Conservation (phyloP, 116 monocot species). For the Phalaenopsis hybrid region DNA sequence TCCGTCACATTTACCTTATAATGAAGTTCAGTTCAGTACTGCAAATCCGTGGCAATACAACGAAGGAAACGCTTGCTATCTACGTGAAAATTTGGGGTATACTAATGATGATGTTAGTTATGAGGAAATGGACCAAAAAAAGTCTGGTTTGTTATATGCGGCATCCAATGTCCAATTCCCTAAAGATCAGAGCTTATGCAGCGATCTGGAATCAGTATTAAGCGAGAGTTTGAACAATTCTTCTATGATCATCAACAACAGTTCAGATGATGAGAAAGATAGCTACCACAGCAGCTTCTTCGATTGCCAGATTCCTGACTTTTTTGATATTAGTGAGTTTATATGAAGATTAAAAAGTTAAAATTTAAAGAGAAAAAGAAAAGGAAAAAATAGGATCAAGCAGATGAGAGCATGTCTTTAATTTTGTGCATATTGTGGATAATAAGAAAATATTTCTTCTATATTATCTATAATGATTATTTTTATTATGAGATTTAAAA, state of each 20-base stretch:
- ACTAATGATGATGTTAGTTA: background rate
- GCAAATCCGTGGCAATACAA: background rate
- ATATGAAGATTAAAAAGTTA: conserved; percentile 7
- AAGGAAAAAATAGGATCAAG: too few species aligned
- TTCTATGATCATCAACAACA: conserved; percentile 18
- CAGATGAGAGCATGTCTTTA: too few species aligned
- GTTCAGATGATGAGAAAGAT: conserved; percentile 23
- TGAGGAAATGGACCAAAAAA: background rate
- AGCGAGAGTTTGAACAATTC: conserved; percentile 25
- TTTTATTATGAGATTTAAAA: too few species aligned
- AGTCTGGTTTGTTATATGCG: background rate
- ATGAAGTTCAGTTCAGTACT: background rate
- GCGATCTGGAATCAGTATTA: conserved; percentile 6
- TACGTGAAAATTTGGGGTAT: background rate
- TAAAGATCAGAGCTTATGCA: conserved; percentile 7
- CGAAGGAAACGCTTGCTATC: background rate
- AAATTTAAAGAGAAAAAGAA: too few species aligned
- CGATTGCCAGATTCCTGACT: conserved; percentile 32
- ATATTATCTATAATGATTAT: too few species aligned
- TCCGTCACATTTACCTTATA: background rate
- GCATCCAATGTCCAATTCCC: background rate
- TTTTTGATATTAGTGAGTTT: conserved; percentile 38
- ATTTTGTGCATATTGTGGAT: too few species aligned
- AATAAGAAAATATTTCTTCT: too few species aligned
- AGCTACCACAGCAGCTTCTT: conserved; percentile 35